Base-by-base conservation (phyloP, 805 yeast genomes). In the Kluyveromyces starmeri region DNA sequence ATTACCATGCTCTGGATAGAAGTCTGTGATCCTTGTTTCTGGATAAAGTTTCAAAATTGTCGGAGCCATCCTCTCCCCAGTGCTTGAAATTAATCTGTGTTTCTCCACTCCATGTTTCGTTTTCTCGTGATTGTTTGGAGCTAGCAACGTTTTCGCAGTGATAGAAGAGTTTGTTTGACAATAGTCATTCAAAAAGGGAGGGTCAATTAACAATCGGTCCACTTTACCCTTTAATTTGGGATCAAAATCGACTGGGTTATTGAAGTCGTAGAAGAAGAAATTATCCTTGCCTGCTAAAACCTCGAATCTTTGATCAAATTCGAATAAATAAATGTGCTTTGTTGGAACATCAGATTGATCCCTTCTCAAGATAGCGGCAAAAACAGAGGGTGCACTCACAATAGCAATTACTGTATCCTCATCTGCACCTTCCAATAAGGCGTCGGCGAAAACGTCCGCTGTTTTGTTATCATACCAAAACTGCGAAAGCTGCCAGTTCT, bases 401-500 rank as follows among this genome's bases (percentile, higher is more conserved):
- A 86, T 70, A 32, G 81, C 83, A 28, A 86, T 68, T 1, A 75
- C 76, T 0, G 94, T 82, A 24, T 71, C 67, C 35, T 68, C 69
- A 44, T 78, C 81, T 1, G 94, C 92, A 6, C 84, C 92, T 22
- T 78, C 83, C 10, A 85, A 57, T 27, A 85, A 62, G 6, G 83
- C 92, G 40, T 70, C 71, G 1, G 84, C 92, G 13, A 84, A 55
- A 1, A 59, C 51, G 34, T 67, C 69, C 0, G 95, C 86, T 1
- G 96, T 86, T 3, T 64, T 59, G 40, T 84, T 88, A 37, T 70
- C 62, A 51, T 84, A 86, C 86, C 96, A 86, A 60, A 86, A 86
- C 57, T 86, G 96, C 1, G 95, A 84, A 24, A 88, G 65, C 51
- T 84, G 92, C 96, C 96, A 86, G 58, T 86, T 95, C 58, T 86